A percentile compares a stretch with the other conserved stretches of the same genome.
Conservation (phyloP, 129 eudicot genomes). For the Pittosporum tobira region DNA sequence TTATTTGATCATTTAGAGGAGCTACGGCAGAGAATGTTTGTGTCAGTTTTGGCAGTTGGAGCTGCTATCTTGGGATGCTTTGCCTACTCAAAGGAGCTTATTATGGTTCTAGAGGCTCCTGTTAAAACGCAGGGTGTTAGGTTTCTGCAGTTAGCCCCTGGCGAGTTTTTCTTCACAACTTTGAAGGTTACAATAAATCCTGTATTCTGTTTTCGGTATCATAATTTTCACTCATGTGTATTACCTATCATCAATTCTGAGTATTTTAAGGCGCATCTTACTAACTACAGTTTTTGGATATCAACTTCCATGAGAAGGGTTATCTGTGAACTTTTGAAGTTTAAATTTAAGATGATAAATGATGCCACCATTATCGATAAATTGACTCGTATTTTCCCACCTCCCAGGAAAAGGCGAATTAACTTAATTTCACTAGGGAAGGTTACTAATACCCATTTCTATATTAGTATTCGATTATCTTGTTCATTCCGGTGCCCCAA, state of each 20-base stretch:
- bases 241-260: too few species aligned
- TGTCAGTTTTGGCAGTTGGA: conserved; percentile 94
- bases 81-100: conserved; percentile 84
- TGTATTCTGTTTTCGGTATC: not conserved
- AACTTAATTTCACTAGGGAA: too few species aligned
- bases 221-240: not conserved
- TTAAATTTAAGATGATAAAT: not conserved
- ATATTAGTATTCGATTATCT: too few species aligned
- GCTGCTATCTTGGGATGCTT: conserved; percentile 89
- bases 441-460: too few species aligned
- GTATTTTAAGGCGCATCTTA: too few species aligned
- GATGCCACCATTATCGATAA: not conserved
- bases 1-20: conserved; percentile 95
- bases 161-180: conserved; percentile 95
- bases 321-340: not conserved
- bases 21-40: conserved; percentile 74
- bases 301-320: not conserved
- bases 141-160: conserved; percentile 90
- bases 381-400: too few species aligned
- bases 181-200: conserved; percentile 47
- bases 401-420: too few species aligned
- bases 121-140: conserved; percentile 91
- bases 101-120: conserved; percentile 90
- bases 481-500: too few species aligned
- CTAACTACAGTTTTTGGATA: not conserved